phyloP scores from a whole-genome alignment of 345 rosid species.

The thale cress (Arabidopsis thaliana) region TAIR10.1 NC_003075.7:15305501-15306000 shows the following conservation, averaged over 20 bases:
- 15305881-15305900: background rate
- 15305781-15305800: slow-evolving; percentile 80
- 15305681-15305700: background rate
- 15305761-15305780: slow-evolving; percentile 87
- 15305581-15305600: slow-evolving; percentile 86
- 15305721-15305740: background rate
- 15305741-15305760: slow-evolving; percentile 67
- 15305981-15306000: slow-evolving; percentile 92
- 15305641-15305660: slow-evolving; percentile 78
- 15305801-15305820: slow-evolving; percentile 79
- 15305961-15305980: slow-evolving; percentile 84
- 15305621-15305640: slow-evolving; percentile 51
- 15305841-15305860: slow-evolving; percentile 4
- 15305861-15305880: slow-evolving; percentile 11
- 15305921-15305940: slow-evolving; percentile 67
- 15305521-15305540: slow-evolving; percentile 60
- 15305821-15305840: slow-evolving; percentile 90
- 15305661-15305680: slow-evolving; percentile 75
- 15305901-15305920: background rate
- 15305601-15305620: slow-evolving; percentile 87
- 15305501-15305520: background rate
- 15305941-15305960: slow-evolving; percentile 95
- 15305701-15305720: slow-evolving; percentile 19
- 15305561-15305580: slow-evolving; percentile 87
- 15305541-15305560: slow-evolving; percentile 62